Conservation (phyloP, 2,329 filamentous ascomycete species). For the Cladosporium velox region DNA sequence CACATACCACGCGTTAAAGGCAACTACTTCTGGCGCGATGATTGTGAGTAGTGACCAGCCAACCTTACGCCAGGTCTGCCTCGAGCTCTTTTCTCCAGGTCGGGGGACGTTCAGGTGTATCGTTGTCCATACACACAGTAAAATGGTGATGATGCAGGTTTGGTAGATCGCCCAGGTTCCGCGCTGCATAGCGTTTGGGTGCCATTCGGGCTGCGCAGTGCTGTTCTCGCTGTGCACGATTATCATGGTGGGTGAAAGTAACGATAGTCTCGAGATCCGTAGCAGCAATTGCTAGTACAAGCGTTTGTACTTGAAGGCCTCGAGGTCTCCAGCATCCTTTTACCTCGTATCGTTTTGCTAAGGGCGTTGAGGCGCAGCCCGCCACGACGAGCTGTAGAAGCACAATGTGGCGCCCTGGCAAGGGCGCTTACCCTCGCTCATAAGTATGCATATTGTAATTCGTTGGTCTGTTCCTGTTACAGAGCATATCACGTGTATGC, state of each 20-base stretch:
- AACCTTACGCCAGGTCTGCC: conserved; percentile 19
- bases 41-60: conserved; percentile 22
- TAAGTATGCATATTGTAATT: neutral
- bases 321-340: neutral
- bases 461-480: neutral
- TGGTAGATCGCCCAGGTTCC: neutral
- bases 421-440: neutral
- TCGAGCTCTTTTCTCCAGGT: conserved; percentile 5
- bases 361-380: neutral
- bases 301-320: neutral
- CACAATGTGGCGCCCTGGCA: neutral
- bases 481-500: neutral
- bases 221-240: conserved; percentile 9
- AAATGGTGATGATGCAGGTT: neutral
- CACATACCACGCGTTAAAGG: conserved; percentile 10
- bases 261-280: neutral
- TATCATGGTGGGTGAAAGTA: neutral
- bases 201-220: neutral
- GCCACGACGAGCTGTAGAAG: neutral
- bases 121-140: conserved; percentile 26
- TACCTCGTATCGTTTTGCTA: neutral
- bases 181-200: neutral
- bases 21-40: conserved; percentile 24
- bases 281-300: neutral
- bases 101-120: conserved; percentile 26